Evolutionary conservation across 495 filamentous ascomycete genomes (phyloP).

Genomic region (Daldinia vernicosa): DNA sequence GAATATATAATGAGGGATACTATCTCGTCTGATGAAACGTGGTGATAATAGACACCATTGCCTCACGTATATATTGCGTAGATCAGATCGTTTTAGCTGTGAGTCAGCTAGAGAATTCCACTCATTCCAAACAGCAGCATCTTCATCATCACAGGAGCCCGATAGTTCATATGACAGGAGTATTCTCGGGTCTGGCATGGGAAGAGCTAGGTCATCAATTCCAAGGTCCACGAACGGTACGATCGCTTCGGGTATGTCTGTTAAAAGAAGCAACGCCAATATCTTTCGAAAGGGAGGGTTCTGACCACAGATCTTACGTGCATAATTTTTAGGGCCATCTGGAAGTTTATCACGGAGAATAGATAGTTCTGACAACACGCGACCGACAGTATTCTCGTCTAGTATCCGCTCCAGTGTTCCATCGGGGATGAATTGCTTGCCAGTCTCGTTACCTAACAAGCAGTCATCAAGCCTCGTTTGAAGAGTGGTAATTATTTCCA

Average conservation of each 20-base stretch:
- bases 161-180: not conserved
- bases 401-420: not conserved
- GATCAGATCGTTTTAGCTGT: not conserved
- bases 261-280: not conserved
- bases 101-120: not conserved
- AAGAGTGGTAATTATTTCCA: not conserved
- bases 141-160: not conserved
- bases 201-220: not conserved
- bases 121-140: not conserved
- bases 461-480: conserved; percentile 1
- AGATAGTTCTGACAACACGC: not conserved
- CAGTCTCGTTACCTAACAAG: not conserved
- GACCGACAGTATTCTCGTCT: not conserved
- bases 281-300: not conserved
- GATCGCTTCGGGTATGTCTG: not conserved
- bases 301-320: not conserved
- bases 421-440: not conserved
- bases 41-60: not conserved
- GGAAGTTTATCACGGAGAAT: not conserved
- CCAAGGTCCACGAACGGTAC: not conserved
- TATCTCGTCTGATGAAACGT: not conserved
- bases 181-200: not conserved
- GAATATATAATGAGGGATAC: conserved; percentile 1
- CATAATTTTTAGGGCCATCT: not conserved
- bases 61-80: not conserved